phyloP scores from a whole-genome alignment of 1,139 yeast species.

The Geotrichum candidum region DNA sequence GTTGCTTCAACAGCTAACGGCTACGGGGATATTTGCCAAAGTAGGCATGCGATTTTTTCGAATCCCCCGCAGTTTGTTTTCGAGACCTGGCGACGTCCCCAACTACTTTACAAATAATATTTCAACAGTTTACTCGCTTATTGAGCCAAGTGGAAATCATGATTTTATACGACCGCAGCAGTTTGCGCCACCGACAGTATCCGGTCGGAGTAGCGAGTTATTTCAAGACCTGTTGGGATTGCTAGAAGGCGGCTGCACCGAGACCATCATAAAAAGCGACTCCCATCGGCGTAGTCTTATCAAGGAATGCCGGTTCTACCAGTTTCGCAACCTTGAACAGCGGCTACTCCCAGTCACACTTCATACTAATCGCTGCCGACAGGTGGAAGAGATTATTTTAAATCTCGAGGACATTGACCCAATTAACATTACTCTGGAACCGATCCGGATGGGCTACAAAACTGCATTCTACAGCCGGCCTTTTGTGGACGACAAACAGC shows the following conservation, averaged over 20 bases:
- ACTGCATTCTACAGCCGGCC: constrained; percentile 50
- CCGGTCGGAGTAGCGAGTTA: constrained; percentile 50
- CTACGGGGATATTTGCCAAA: constrained; percentile 53
- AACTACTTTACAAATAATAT: constrained; percentile 67
- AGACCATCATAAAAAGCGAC: constrained; percentile 41
- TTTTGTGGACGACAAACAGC: constrained; percentile 41
- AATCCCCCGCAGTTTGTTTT: constrained; percentile 50
- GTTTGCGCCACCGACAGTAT: constrained; percentile 49
- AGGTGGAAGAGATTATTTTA: constrained; percentile 52
- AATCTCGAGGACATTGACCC: constrained; percentile 44
- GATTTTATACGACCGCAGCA: constrained; percentile 62
- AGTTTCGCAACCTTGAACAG: constrained; percentile 73
- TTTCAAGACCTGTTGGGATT: constrained; percentile 56
- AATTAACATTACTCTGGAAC: constrained; percentile 36
- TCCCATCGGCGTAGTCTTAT: constrained; percentile 52
- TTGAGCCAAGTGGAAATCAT: constrained; percentile 26
- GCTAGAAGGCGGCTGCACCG: constrained; percentile 49
- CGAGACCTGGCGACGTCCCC: constrained; percentile 61
- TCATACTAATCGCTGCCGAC: constrained; percentile 46
- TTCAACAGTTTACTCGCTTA: constrained; percentile 44
- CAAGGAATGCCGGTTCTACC: constrained; percentile 69
- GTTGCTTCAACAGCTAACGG: constrained; percentile 46
- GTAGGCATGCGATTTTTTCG: constrained; percentile 59
- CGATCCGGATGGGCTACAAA: constrained; percentile 10
- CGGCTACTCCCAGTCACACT: constrained; percentile 51